Evolutionary conservation across 1,284 basidiomycete genomes (phyloP), one percentile per base, ranked within the genome.

Genomic region (Ceratobasidium sp.): DNA sequence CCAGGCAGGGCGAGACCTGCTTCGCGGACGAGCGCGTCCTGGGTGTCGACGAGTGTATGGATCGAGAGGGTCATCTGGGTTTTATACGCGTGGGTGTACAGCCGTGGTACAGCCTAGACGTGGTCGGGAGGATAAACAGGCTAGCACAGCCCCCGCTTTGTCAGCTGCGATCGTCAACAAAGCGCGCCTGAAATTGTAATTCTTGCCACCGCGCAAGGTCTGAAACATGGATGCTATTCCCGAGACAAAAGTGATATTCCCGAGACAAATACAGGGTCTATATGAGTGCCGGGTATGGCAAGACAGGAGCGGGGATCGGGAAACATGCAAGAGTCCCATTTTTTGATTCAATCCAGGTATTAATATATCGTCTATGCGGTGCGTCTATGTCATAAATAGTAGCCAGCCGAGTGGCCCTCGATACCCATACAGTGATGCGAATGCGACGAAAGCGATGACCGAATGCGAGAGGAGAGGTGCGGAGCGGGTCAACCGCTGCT

Each of bases 1-100:
- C 92, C 90, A 0, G 92, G 92, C 51, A 93, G 83, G 0, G 90
- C 91, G 62, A 89, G 84, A 6, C 90, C 86, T 13, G 91, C 91
- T 79, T 91, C 89, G 78, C 87, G 84, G 16, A 91, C 80, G 27
- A 92, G 84, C 9, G 65, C 66, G 31, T 46, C 74, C 68, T 79
- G 58, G 39, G 31, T 16, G n/a, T 37, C 54, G 39, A 73, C 58
- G 22, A 69, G 66, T 19, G 66, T 27, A 34, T 31, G 43, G 39
- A 69, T 51, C 13, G 66, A 51, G 27, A 34, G 31, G 3, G 37
- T 39, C 37, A 39, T 39, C 6, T n/a, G n/a, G n/a, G 31, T 34
- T 6, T 34, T 34, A 34, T 34, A 34, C n/a, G n/a, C n/a, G 46
- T 43, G 16, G 41, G n/a, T 3, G 43, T 16, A 46, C 43, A 46